These are phyloP conservation scores for Saprolegnia parasitica DNA, from an alignment of 352 stramenopile genomes.

Conservation along the genomic window DNA sequence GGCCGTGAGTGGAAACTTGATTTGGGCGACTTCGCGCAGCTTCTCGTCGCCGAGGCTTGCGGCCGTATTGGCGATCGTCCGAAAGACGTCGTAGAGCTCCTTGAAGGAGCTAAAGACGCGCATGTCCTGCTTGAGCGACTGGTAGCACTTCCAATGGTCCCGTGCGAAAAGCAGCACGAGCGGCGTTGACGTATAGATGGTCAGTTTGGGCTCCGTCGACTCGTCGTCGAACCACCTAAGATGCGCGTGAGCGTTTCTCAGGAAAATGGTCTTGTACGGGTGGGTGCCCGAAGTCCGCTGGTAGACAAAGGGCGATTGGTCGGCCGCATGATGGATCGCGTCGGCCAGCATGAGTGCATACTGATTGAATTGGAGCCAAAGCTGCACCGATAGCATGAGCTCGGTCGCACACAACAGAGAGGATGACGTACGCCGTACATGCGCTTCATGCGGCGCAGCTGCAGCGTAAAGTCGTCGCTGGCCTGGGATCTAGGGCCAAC, in stretches of 20 bases:
- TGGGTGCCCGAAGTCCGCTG: not conserved
- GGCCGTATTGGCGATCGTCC: slow-evolving; percentile 21
- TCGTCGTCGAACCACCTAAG: slow-evolving; percentile 21
- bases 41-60: slow-evolving; percentile 24
- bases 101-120: slow-evolving; percentile 24
- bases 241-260: not conserved
- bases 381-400: not conserved
- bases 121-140: slow-evolving; percentile 19
- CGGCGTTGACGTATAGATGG: slow-evolving; percentile 7
- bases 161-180: slow-evolving; percentile 12
- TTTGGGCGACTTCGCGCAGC: slow-evolving; percentile 16
- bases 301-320: not conserved
- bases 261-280: not conserved
- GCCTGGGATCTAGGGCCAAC: slow-evolving; percentile 6
- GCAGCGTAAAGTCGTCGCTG: slow-evolving; percentile 20
- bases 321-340: not conserved
- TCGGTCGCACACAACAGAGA: not conserved
- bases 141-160: slow-evolving; percentile 23
- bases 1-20: slow-evolving; percentile 27
- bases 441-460: slow-evolving; percentile 28
- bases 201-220: slow-evolving; percentile 4
- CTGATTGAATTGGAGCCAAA: slow-evolving; percentile 30
- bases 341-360: slow-evolving; percentile 27
- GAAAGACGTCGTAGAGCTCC: slow-evolving; percentile 28
- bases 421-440: slow-evolving; percentile 25